A percentile compares a stretch with the other conserved stretches of the same genome.
These are phyloP conservation scores for Escovopsis sp. DNA, from an alignment of 2,329 filamentous ascomycete genomes.

Conservation along the genomic window DNA sequence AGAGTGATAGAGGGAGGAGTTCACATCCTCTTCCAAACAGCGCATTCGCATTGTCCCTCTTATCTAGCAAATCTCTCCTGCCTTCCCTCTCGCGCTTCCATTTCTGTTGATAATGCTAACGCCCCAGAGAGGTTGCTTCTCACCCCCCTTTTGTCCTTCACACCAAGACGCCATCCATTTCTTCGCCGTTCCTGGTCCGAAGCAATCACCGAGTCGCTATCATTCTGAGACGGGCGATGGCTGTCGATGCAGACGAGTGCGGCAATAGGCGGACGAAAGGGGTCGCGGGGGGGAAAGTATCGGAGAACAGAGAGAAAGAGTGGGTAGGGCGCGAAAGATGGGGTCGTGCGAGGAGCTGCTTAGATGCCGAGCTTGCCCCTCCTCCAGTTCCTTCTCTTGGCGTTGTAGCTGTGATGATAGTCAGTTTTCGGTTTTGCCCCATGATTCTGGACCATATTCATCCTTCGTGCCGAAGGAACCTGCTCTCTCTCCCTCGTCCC, in stretches of 20 bases:
- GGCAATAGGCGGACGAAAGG: slow-evolving; percentile 7
- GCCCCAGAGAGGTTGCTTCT: no score
- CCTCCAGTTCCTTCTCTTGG: slow-evolving; percentile 99
- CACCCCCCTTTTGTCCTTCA: no score
- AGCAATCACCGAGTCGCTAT: slow-evolving; percentile 11
- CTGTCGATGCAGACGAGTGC: slow-evolving; percentile 7
- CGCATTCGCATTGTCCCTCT: slow-evolving; percentile 13
- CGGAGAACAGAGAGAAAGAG: slow-evolving; percentile 20
- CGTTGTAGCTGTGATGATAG: slow-evolving; percentile 69
- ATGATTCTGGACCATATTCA: no score
- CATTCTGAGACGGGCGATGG: slow-evolving; percentile 9
- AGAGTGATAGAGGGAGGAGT: no score
- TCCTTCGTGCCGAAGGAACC: background rate
- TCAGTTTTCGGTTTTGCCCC: no score
- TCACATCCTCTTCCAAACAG: no score
- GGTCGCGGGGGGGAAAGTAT: slow-evolving; percentile 12
- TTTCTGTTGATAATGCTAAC: no score
- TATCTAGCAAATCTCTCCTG: slow-evolving; percentile 11
- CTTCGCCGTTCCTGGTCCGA: no score
- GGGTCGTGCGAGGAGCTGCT: slow-evolving; percentile 24
- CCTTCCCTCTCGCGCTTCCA: slow-evolving; percentile 1
- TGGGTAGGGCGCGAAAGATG: slow-evolving; percentile 4
- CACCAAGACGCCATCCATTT: no score
- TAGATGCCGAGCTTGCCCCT: slow-evolving; percentile 99
- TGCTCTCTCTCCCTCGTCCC: no score